Evolutionary conservation across 352 stramenopile species (phyloP), one percentile per base, ranked within the genome.

Genomic region (Phytophthora sp.): DNA sequence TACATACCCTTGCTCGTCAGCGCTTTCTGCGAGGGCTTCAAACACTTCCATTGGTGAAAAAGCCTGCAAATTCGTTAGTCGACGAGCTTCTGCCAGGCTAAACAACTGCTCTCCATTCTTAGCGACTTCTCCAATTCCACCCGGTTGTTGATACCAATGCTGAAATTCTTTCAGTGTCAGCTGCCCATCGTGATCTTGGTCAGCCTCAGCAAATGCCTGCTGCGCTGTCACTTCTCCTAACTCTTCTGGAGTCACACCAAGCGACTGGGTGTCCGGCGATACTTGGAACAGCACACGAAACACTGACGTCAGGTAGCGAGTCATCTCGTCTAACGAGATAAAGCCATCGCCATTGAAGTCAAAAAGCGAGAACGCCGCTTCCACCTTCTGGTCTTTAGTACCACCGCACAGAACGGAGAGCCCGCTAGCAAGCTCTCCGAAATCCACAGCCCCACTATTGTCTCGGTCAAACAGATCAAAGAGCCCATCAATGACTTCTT

Each of bases 321-420:
- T 87, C 84, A 97, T 94, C 34, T 97, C 88, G 8, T 92, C 81
- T 11, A 92, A 37, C 2, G 87, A 95, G 38, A 97, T 95, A 52
- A 89, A 94, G 0, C 88, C 87, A 58, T 97, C 90, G 26, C 84
- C 85, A 60, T 97, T 94, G 48, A 94, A 92, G 56, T 97, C 90
- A 56, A 96, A 94, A 1, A 97, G 60, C 9, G 77, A 76, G 42
- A 97, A 97, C 9, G 87, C 89, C 8, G 87, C 84, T 27, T 91
- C 72, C 18, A 95, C 80, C 54, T 96, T 96, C 37, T 97, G 87
- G 26, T 94, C 72, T 54, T 95, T 91, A 7, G 87, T 95, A 24
- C 89, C 89, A 4, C 77, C 86, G 27, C 84, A 95, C 9, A 97
- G 65, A 20, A 96, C 79, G 3, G 85, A 94, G 13, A 97, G 43